Percentiles rank a stretch among this genome's conserved stretches.
These are phyloP conservation scores for Aspergillus eucalypticola DNA, from an alignment of 2,329 filamentous ascomycete species.

Conservation along the genomic window DNA sequence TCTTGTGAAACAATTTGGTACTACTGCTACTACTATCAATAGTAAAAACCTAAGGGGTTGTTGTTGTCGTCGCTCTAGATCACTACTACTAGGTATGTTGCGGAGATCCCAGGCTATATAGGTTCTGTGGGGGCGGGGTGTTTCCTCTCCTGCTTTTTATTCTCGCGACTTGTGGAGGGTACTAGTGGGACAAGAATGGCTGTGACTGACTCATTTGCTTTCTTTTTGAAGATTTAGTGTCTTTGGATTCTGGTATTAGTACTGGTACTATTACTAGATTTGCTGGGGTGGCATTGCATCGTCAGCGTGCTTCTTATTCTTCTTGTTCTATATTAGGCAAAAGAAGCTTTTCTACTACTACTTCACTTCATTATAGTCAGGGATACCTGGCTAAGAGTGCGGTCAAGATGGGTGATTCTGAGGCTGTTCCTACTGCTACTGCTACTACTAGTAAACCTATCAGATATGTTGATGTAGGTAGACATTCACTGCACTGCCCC, in stretches of 20 bases:
- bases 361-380: background rate
- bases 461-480: slow-evolving; percentile 51
- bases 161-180: background rate
- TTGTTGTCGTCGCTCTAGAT: background rate
- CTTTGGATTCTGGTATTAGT: slow-evolving; percentile 9
- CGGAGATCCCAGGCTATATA: too few relatives aligned
- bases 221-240: background rate
- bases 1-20: slow-evolving; percentile 16
- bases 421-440: too few relatives aligned
- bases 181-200: background rate
- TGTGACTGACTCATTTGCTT: too few relatives aligned
- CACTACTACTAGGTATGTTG: too few relatives aligned
- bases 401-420: slow-evolving; percentile 37
- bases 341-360: slow-evolving; percentile 13
- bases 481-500: background rate
- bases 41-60: slow-evolving; percentile 13
- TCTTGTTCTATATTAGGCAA: slow-evolving; percentile 9
- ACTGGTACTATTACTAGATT: slow-evolving; percentile 3
- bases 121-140: too few relatives aligned
- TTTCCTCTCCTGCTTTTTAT: too few relatives aligned
- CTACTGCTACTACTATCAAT: slow-evolving; percentile 14
- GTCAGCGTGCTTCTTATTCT: slow-evolving; percentile 1
- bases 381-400: slow-evolving; percentile 2
- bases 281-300: background rate
- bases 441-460: slow-evolving; percentile 26